Percentiles rank a stretch among this genome's conserved stretches.
phyloP scores from a whole-genome alignment of 352 stramenopile genomes.

The Globisporangium perplexum region DNA sequence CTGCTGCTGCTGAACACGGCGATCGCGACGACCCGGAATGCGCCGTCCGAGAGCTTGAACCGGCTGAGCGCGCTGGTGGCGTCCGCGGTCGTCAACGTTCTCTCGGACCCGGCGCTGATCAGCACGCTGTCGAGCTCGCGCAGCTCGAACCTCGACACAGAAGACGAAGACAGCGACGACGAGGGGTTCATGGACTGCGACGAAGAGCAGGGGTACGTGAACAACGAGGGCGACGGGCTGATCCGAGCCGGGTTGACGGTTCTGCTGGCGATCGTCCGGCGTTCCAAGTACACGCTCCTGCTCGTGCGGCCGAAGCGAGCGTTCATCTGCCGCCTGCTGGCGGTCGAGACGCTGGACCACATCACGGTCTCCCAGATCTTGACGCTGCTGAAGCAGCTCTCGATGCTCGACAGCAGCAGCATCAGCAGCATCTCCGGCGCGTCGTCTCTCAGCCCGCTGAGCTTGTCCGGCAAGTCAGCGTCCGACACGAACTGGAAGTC shows the following conservation, averaged over 20 bases:
- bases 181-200: conserved; percentile 43
- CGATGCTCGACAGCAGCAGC: conserved; percentile 27
- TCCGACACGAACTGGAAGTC: conserved; percentile 65
- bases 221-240: conserved; percentile 59
- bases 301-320: conserved; percentile 60
- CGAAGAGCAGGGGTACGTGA: conserved; percentile 50
- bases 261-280: conserved; percentile 58
- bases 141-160: conserved; percentile 15
- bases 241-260: conserved; percentile 65
- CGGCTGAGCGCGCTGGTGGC: conserved; percentile 42
- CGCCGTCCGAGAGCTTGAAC: conserved; percentile 57
- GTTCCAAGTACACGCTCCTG: conserved; percentile 63
- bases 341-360: conserved; percentile 69
- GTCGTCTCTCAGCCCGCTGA: neutral
- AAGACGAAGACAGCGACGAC: conserved; percentile 24
- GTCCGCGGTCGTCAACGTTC: conserved; percentile 44
- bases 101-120: conserved; percentile 52
- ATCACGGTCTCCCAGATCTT: conserved; percentile 63
- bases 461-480: conserved; percentile 24
- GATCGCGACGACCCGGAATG: conserved; percentile 62
- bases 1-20: conserved; percentile 72
- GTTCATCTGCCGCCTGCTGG: conserved; percentile 68
- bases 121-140: conserved; percentile 31
- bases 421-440: conserved; percentile 7
- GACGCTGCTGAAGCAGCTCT: conserved; percentile 59